A percentile compares a stretch with the other conserved stretches of the same genome.
Evolutionary conservation across 495 filamentous ascomycete genomes (phyloP).

Genomic region (Saxophila tyrrhenica): DNA sequence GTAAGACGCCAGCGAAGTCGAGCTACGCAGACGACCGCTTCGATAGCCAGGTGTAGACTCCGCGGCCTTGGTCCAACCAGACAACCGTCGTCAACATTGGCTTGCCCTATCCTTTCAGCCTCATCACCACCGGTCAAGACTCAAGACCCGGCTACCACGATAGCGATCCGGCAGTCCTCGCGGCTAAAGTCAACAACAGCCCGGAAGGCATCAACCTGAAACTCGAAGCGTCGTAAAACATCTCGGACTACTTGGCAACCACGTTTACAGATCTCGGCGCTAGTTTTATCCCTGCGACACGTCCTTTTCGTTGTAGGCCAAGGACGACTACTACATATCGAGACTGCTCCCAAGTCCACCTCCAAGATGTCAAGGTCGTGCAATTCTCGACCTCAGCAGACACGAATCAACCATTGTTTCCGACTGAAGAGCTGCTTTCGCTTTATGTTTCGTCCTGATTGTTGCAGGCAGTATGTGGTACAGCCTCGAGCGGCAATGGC

Average conservation of each 20-base stretch:
- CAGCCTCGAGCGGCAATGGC: no score
- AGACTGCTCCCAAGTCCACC: not conserved
- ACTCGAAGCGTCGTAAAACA: not conserved
- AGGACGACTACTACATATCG: not conserved
- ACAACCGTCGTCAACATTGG: no score
- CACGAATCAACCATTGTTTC: not conserved
- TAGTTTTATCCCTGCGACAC: not conserved
- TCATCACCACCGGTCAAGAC: not conserved
- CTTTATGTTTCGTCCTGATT: not conserved
- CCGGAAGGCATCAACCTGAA: not conserved
- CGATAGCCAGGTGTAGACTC: no score
- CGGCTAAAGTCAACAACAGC: not conserved
- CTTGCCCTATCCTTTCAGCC: no score
- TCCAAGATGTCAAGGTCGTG: not conserved
- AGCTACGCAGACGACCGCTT: no score
- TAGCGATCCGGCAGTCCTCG: not conserved
- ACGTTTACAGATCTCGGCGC: not conserved
- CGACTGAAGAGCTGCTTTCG: not conserved
- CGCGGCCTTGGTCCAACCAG: no score
- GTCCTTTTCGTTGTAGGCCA: not conserved
- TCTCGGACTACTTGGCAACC: not conserved
- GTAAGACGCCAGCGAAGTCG: no score
- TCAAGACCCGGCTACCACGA: not conserved
- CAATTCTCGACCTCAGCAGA: not conserved
- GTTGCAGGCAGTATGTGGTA: not conserved